Evolutionary conservation across 495 filamentous ascomycete genomes (phyloP).

Genomic region (Eremomyces bilateralis): DNA sequence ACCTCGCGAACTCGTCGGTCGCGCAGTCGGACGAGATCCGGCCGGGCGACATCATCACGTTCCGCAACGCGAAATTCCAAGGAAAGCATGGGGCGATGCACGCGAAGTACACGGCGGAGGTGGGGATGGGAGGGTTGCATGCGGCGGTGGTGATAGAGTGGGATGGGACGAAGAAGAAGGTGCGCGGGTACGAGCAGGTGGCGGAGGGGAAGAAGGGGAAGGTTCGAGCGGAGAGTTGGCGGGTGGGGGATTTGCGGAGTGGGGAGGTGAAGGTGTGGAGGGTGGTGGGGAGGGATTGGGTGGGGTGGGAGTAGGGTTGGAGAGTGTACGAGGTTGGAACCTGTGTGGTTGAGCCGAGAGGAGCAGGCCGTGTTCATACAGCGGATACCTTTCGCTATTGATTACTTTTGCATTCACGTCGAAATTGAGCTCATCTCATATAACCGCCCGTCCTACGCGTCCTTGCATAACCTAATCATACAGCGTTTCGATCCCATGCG

Average conservation of each 20-base stretch:
- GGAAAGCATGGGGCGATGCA: slow-evolving; percentile 91
- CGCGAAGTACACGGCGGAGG: slow-evolving; percentile 73
- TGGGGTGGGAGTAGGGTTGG: slow-evolving; percentile 44
- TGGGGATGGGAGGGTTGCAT: slow-evolving; percentile 83
- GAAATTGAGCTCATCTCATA: no score
- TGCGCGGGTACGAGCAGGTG: slow-evolving; percentile 87
- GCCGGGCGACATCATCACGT: slow-evolving; percentile 76
- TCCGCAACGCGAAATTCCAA: slow-evolving; percentile 88
- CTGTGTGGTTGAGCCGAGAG: no score
- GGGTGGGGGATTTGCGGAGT: slow-evolving; percentile 73
- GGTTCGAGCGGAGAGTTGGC: slow-evolving; percentile 81
- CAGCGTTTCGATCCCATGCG: no score
- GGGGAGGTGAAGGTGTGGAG: slow-evolving; percentile 97
- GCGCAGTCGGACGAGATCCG: slow-evolving; percentile 87
- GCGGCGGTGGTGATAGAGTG: slow-evolving; percentile 94
- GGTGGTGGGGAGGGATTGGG: slow-evolving; percentile 77
- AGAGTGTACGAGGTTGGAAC: no score
- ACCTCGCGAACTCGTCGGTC: slow-evolving; percentile 79
- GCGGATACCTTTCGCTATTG: no score
- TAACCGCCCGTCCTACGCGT: no score
- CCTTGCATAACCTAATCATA: no score
- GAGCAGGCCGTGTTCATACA: no score
- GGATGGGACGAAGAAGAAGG: slow-evolving; percentile 98
- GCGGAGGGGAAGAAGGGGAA: slow-evolving; percentile 44
- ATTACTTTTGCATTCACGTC: no score